Evolutionary conservation across 129 eudicot species (phyloP), one percentile per base, ranked within the genome.

Genomic region (Flaveria robusta): DNA sequence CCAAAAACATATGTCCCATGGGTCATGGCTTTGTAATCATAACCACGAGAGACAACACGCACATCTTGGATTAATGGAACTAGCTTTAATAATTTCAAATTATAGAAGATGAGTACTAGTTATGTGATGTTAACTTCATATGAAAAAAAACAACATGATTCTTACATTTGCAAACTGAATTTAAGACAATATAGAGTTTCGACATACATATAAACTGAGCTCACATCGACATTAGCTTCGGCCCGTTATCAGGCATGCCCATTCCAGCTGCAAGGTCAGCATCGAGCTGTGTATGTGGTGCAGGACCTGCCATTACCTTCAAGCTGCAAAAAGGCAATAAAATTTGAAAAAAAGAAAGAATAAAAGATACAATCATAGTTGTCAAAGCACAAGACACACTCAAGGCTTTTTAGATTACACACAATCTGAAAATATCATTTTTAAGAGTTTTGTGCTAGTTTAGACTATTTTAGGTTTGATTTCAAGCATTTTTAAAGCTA

Each of bases 221-320:
- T 88, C 81, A 88, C 83, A 81, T 79, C 14, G 90, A 84, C 93
- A 92, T 87, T 20, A 92, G 79, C 90, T 92, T 92, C 14, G 92
- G 94, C 19, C 96, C 94, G 50, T 92, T 90, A 83, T 90, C 96
- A 8, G 98, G 98, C 96, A 87, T 78, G 47, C 98, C 98, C 93
- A 92, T 92, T 62, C 96, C 98, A 71, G 86, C 90, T 51, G 96
- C 96, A 74, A 88, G 49, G 42, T 90, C 98, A 16, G 98, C 98
- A 82, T 90, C 96, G 1, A 92, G 81, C 74, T 90, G 98, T 11
- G 88, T 88, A 52, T 90, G 98, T 10, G 98, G 96, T 68, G 92
- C 87, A 66, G 94, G 89, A 8, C 96, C 95, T 2, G 72, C 78
- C 96, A 92, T 90, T 75, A 24, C 66, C 89, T 88, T 92, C 91